Evolutionary conservation across 805 yeast genomes (phyloP), one percentile per base, ranked within the genome.

Genomic region (Kockiozyma suomiensis): DNA sequence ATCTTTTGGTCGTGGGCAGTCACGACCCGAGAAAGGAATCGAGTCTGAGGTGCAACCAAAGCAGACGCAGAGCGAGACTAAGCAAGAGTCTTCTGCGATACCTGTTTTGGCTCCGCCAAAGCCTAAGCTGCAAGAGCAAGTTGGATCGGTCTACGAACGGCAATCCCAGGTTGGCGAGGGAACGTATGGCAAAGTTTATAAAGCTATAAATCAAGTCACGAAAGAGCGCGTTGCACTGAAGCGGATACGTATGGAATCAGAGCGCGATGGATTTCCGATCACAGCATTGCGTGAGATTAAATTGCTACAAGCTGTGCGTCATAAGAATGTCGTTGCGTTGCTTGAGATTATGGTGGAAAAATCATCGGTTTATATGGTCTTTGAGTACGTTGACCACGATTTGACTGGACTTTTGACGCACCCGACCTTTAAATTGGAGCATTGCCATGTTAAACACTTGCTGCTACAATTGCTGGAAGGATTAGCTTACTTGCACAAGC

Each of bases 111-210:
- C 4, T 30, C 25, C 12, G 3, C 50, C 15, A 6, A 32, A 33
- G 23, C 38, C 30, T 21, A 42, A 40, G 46, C 17, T 8, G 7
- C 56, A 51, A 10, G 66, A 60, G 6, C 58, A 50, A 4, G 30
- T 35, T 5, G 66, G 65, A 1, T 54, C 65, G 13, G 41, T 82
- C 1, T 90, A 87, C 72, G 86, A 86, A 65, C 78, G 92, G 56
- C 83, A 89, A 0, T 80, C 83, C 42, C 98, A 94, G 71, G 98
- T 94, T 4, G 99, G 99, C n/a, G 98, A 94, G 74, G 99, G 99
- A 8, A 94, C 98, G 0, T 94, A 94, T 73, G 99, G 99, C 19
- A 91, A 90, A 72, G 99, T 94, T 21, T 91, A 88, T 76, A 90
- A 91, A 70, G 97, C 97, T 0, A 79, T 78, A 50, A 91, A 94